A percentile compares a stretch with the other conserved stretches of the same genome.
Evolutionary conservation across 1,139 yeast genomes (phyloP).

Genomic region (Geotrichum siamense): DNA sequence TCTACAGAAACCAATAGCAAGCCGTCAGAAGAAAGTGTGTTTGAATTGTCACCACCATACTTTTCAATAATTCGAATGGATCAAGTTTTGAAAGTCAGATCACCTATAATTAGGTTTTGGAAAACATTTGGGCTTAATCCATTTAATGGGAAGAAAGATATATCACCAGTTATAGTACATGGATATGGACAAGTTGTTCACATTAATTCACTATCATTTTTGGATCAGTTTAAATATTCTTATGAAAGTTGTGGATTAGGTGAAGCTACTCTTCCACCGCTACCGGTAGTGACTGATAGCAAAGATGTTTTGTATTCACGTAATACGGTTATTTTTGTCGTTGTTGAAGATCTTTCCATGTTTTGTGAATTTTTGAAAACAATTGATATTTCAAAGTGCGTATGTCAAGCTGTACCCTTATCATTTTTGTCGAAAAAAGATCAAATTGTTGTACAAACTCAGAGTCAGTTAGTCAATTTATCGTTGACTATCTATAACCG

Average conservation of each 20-base stretch:
- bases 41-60: slow-evolving; percentile 14
- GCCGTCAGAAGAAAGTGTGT: slow-evolving; percentile 9
- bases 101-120: slow-evolving; percentile 37
- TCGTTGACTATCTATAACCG: slow-evolving; percentile 59
- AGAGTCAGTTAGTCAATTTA: slow-evolving; percentile 42
- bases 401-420: slow-evolving; percentile 46
- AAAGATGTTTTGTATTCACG: background rate
- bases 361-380: background rate
- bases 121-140: slow-evolving; percentile 36
- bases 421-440: slow-evolving; percentile 44
- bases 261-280: slow-evolving; percentile 25
- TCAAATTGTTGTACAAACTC: slow-evolving; percentile 45
- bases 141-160: slow-evolving; percentile 28
- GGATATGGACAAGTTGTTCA: slow-evolving; percentile 30
- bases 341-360: slow-evolving; percentile 11
- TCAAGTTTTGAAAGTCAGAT: slow-evolving; percentile 30
- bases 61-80: slow-evolving; percentile 28
- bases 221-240: slow-evolving; percentile 28
- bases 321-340: slow-evolving; percentile 8
- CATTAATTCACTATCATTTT: slow-evolving; percentile 25
- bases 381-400: background rate
- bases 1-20: background rate
- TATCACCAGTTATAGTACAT: slow-evolving; percentile 28
- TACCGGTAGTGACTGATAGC: slow-evolving; percentile 3
- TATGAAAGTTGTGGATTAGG: slow-evolving; percentile 37